Conservation (phyloP, 2,329 filamentous ascomycete species). For the Metarhizium rileyi region DNA sequence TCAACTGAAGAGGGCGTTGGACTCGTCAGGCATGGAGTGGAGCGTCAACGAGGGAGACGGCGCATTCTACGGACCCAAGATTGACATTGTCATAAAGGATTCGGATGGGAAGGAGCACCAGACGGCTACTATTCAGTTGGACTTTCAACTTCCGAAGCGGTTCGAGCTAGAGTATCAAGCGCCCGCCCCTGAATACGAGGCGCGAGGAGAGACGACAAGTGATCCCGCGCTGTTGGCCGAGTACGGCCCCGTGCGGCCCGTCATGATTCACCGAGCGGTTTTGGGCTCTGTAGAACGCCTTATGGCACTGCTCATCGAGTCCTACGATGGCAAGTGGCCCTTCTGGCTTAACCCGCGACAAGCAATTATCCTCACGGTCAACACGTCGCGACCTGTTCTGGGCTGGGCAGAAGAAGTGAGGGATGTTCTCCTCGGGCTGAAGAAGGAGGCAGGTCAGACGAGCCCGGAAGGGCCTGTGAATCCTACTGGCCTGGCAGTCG, state of each 20-base stretch:
- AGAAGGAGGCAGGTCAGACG: conserved; percentile 21
- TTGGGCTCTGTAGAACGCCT: conserved; percentile 77
- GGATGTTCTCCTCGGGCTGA: conserved; percentile 40
- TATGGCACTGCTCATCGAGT: conserved; percentile 77
- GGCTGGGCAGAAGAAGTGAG: conserved; percentile 37
- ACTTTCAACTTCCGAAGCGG: conserved; percentile 79
- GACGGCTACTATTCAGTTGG: conserved; percentile 79
- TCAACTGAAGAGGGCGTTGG: conserved; percentile 31
- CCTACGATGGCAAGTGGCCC: conserved; percentile 70
- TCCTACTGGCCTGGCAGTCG: conserved; percentile 56
- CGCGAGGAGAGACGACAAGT: conserved; percentile 38
- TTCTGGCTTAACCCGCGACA: conserved; percentile 84
- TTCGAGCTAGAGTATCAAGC: conserved; percentile 69
- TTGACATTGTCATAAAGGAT: conserved; percentile 74
- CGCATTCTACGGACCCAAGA: conserved; percentile 87
- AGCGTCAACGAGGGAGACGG: conserved; percentile 71
- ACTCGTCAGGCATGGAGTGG: conserved; percentile 65
- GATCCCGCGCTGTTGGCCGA: conserved; percentile 37
- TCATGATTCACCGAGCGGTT: conserved; percentile 78
- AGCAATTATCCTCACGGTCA: conserved; percentile 64
- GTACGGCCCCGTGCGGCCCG: conserved; percentile 56
- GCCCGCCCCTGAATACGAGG: conserved; percentile 54
- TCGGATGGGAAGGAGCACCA: conserved; percentile 80
- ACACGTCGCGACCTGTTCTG: conserved; percentile 46
- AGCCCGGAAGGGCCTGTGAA: conserved; percentile 35